Conservation (phyloP, 768 basidiomycete species). For the Pisolithus microcarpus region DNA sequence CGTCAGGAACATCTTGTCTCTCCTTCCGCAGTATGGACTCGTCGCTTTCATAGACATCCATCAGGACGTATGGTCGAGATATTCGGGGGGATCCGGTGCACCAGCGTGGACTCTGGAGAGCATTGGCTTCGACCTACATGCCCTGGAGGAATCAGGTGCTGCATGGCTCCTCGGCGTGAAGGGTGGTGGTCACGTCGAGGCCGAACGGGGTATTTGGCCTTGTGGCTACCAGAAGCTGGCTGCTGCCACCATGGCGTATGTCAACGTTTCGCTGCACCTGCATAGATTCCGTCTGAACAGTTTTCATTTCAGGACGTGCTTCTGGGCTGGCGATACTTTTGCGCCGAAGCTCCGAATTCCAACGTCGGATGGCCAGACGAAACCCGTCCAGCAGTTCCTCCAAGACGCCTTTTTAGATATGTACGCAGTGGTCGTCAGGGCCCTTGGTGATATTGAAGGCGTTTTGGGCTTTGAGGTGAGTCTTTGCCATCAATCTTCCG, state of each 20-base stretch:
- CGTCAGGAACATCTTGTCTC: constrained; percentile 56
- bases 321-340: constrained; percentile 89
- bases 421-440: constrained; percentile 59
- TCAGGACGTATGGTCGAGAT: constrained; percentile 95
- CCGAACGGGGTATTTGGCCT: constrained; percentile 84
- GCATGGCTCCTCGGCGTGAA: constrained; percentile 82
- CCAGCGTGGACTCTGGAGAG: constrained; percentile 91
- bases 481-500: not conserved
- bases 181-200: constrained; percentile 67
- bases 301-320: constrained; percentile 57
- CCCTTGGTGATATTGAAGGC: constrained; percentile 66
- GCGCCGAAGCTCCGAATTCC: constrained; percentile 64
- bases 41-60: constrained; percentile 76
- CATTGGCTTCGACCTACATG: constrained; percentile 77
- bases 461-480: constrained; percentile 87
- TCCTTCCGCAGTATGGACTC: constrained; percentile 68
- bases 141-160: constrained; percentile 74
- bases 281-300: not conserved
- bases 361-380: constrained; percentile 37
- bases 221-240: constrained; percentile 91
- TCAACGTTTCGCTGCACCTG: constrained; percentile 9
- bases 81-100: constrained; percentile 90
- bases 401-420: constrained; percentile 77
- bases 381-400: constrained; percentile 73
- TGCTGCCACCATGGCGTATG: constrained; percentile 89